phyloP scores from a whole-genome alignment of 257 asterid species.

The Sherardia arvensis region DNA sequence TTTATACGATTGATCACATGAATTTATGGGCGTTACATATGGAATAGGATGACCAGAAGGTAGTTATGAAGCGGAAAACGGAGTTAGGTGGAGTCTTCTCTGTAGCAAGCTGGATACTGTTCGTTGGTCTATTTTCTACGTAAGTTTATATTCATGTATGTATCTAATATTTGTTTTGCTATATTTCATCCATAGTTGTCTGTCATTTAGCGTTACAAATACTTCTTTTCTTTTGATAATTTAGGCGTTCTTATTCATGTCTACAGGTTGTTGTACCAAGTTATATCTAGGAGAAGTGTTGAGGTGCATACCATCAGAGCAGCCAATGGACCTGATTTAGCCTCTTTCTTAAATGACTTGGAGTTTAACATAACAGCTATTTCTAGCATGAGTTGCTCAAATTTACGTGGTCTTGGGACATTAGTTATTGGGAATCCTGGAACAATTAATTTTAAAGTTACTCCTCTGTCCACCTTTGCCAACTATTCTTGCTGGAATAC shows the following conservation, averaged over 20 bases:
- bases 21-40: conserved; percentile 1
- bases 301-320: conserved; percentile 92
- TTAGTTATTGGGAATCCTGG: conserved; percentile 55
- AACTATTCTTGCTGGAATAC: conserved; percentile 82
- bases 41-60: conserved; percentile 53
- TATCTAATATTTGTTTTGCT: background rate
- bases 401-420: conserved; percentile 83
- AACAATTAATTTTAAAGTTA: conserved; percentile 45
- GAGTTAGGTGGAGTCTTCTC: conserved; percentile 96
- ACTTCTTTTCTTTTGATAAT: background rate
- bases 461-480: conserved; percentile 63
- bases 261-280: conserved; percentile 84
- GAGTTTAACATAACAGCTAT: conserved; percentile 76
- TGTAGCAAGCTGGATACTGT: conserved; percentile 83
- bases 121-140: conserved; percentile 86
- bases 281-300: conserved; percentile 63
- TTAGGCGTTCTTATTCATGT: conserved; percentile 6
- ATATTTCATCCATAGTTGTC: background rate
- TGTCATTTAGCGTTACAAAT: background rate
- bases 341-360: conserved; percentile 59
- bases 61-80: conserved; percentile 74
- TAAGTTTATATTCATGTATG: conserved; percentile 31
- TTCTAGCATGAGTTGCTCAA: conserved; percentile 84
- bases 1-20: background rate
- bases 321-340: conserved; percentile 73